Conservation (phyloP, 2,329 filamentous ascomycete genomes). For the Pyricularia grisea region DNA sequence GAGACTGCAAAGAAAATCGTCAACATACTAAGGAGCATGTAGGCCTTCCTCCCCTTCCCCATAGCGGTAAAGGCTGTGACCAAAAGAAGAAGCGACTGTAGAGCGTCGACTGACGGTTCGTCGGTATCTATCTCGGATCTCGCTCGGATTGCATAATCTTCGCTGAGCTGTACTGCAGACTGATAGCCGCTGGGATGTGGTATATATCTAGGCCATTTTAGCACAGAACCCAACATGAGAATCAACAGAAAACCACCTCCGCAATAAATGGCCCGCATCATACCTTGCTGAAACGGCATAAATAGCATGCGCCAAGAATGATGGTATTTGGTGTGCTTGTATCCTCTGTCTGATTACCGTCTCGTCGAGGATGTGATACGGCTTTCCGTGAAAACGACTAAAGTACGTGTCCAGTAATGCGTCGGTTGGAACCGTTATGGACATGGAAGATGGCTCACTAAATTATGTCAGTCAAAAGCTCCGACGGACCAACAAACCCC, state of each 20-base stretch:
- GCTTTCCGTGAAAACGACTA: conserved; percentile 67
- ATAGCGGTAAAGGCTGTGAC: conserved; percentile 67
- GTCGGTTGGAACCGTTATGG: conserved; percentile 42
- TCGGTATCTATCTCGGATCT: conserved; percentile 66
- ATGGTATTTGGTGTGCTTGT: conserved; percentile 56
- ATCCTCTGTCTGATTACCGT: conserved; percentile 61
- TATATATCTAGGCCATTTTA: conserved; percentile 47
- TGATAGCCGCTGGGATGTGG: conserved; percentile 58
- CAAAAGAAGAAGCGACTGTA: conserved; percentile 69
- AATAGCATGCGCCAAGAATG: conserved; percentile 44
- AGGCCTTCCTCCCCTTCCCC: conserved; percentile 75
- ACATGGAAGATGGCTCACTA: conserved; percentile 33
- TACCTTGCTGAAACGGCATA: conserved; percentile 56
- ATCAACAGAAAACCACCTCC: background rate
- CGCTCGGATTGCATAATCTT: conserved; percentile 64
- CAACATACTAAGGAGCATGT: conserved; percentile 68
- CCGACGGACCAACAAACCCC: background rate
- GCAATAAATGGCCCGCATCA: conserved; percentile 8
- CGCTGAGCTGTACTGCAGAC: conserved; percentile 56
- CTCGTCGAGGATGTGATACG: conserved; percentile 75
- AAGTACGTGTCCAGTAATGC: conserved; percentile 72
- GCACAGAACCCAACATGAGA: conserved; percentile 7
- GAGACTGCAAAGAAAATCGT: background rate
- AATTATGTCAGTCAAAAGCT: background rate
- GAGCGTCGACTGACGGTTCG: conserved; percentile 67